Evolutionary conservation across 2,329 filamentous ascomycete genomes (phyloP).

Genomic region (Neonectria hederae): DNA sequence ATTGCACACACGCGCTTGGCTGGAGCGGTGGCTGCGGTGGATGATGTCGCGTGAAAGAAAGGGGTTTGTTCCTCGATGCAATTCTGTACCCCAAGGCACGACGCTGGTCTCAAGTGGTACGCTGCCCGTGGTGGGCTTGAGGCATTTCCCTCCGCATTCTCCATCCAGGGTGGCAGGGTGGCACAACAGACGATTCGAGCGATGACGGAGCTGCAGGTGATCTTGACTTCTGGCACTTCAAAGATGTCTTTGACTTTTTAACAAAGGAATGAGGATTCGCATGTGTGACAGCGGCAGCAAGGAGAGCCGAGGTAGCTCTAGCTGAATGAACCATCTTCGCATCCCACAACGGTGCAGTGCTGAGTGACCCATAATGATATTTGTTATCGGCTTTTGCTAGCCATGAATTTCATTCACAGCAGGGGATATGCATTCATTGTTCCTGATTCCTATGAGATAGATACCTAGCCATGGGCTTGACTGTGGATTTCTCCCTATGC

Average conservation of each 20-base stretch:
- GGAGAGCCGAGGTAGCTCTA: neutral
- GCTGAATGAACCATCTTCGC: neutral
- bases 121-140: conserved; percentile 41
- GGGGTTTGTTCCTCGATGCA: conserved; percentile 28
- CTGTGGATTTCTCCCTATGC: neutral
- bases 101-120: conserved; percentile 25
- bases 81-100: conserved; percentile 18
- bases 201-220: conserved; percentile 10
- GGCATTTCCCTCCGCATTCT: conserved; percentile 48
- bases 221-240: neutral
- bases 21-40: conserved; percentile 23
- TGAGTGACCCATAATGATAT: neutral
- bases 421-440: neutral
- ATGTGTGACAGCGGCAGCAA: conserved; percentile 3
- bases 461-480: neutral
- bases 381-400: neutral
- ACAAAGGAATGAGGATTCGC: neutral
- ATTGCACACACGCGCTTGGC: conserved; percentile 30
- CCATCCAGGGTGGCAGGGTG: conserved; percentile 19
- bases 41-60: conserved; percentile 33
- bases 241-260: neutral
- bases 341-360: neutral
- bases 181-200: conserved; percentile 11
- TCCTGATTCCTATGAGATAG: neutral
- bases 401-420: neutral